Percentiles rank a stretch among this genome's conserved stretches.
Evolutionary conservation across 2,329 filamentous ascomycete species (phyloP).

Genomic region (Claviceps arundinis): DNA sequence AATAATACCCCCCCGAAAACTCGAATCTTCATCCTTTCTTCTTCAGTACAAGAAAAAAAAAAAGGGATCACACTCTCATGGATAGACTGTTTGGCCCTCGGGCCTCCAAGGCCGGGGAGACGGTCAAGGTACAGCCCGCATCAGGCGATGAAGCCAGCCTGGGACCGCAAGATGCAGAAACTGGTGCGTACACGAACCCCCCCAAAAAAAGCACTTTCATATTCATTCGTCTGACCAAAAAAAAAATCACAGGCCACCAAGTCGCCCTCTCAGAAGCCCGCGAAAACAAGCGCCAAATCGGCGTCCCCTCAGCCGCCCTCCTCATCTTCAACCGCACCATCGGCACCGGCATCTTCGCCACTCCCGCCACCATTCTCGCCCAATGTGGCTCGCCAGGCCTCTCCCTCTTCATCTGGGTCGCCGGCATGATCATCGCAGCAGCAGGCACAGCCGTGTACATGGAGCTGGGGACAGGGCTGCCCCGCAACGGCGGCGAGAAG

Average conservation of each 20-base stretch:
- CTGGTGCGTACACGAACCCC: constrained; percentile 3
- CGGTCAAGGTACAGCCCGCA: constrained; percentile 2
- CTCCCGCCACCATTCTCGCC: constrained; percentile 42
- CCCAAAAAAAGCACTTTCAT: no score
- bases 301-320: constrained; percentile 40
- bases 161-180: constrained; percentile 1
- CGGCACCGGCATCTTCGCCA: constrained; percentile 54
- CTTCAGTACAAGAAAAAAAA: no score
- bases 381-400: constrained; percentile 49
- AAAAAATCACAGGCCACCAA: neutral
- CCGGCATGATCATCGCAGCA: constrained; percentile 46
- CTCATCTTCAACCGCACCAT: constrained; percentile 54
- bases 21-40: no score
- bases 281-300: constrained; percentile 41
- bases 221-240: no score
- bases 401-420: constrained; percentile 49
- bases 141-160: constrained; percentile 4
- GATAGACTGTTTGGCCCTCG: neutral
- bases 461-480: constrained; percentile 52
- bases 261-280: constrained; percentile 22
- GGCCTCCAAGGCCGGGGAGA: constrained; percentile 3
- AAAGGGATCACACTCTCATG: neutral
- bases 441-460: constrained; percentile 52
- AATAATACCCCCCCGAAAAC: no score
- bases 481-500: constrained; percentile 52